These are phyloP conservation scores for Ballota nigra DNA, from an alignment of 257 asterid genomes.

Conservation along the genomic window DNA sequence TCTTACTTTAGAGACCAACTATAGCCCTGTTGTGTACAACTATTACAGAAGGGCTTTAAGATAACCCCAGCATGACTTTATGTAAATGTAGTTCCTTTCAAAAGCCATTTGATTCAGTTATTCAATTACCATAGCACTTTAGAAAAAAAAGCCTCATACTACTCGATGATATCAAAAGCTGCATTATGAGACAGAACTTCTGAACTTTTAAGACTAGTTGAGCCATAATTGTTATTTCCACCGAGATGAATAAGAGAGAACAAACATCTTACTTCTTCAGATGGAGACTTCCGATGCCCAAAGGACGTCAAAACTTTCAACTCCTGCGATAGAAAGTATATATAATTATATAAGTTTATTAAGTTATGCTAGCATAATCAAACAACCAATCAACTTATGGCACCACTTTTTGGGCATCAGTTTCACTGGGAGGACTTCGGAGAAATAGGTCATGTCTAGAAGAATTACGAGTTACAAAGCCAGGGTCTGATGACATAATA, in stretches of 20 bases:
- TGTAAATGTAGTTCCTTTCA: neutral
- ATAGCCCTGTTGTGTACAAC: neutral
- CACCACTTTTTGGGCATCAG: slow-evolving; percentile 36
- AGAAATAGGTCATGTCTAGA: slow-evolving; percentile 21
- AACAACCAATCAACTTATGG: neutral
- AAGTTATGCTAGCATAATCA: slow-evolving; percentile 5
- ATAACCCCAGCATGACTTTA: neutral
- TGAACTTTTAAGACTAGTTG: neutral
- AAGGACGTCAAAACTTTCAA: slow-evolving; percentile 21
- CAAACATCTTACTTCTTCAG: slow-evolving; percentile 34
- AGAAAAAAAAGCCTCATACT: neutral
- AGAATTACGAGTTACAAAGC: slow-evolving; percentile 27
- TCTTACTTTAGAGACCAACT: neutral
- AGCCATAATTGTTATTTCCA: neutral
- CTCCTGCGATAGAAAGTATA: slow-evolving; percentile 24
- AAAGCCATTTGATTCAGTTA: slow-evolving; percentile 1
- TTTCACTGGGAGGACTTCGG: slow-evolving; percentile 19
- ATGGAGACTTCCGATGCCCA: slow-evolving; percentile 25
- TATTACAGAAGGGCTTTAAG: neutral
- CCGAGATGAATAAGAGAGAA: slow-evolving; percentile 6
- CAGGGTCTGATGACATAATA: slow-evolving; percentile 48
- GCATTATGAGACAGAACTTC: neutral
- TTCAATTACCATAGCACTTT: neutral
- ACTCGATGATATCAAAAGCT: neutral
- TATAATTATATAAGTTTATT: neutral